Conservation (phyloP, 805 yeast genomes). For the Pichia cabralensis region DNA sequence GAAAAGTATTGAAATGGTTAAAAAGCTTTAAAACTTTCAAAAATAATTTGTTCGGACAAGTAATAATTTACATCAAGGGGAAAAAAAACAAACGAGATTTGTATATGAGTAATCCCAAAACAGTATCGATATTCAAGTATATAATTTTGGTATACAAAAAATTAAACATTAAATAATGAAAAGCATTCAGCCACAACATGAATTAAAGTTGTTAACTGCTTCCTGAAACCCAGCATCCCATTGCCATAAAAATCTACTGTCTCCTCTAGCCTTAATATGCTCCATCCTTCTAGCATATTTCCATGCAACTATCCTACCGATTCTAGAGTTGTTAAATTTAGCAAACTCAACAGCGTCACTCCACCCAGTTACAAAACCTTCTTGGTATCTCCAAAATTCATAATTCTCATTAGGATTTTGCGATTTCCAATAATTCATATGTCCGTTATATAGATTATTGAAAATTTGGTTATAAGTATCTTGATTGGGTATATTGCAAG, state of each 20-base stretch:
- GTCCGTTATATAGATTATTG: conserved; percentile 32
- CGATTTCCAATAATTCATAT: conserved; percentile 58
- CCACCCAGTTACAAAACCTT: conserved; percentile 73
- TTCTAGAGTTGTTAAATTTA: conserved; percentile 51
- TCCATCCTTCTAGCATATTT: conserved; percentile 48
- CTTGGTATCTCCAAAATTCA: conserved; percentile 75
- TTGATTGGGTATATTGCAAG: conserved; percentile 28
- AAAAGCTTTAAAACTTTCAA: too few relatives aligned
- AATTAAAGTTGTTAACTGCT: conserved; percentile 39
- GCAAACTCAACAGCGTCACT: conserved; percentile 62
- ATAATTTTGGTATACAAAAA: too few relatives aligned
- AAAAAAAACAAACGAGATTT: too few relatives aligned
- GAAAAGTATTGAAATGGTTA: too few relatives aligned
- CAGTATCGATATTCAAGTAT: too few relatives aligned
- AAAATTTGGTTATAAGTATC: conserved; percentile 32
- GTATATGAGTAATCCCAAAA: too few relatives aligned
- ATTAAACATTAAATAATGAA: too few relatives aligned
- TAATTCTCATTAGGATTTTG: conserved; percentile 48
- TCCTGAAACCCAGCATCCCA: conserved; percentile 79
- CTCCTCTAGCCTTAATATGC: conserved; percentile 49
- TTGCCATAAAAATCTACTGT: conserved; percentile 62
- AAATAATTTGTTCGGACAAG: too few relatives aligned
- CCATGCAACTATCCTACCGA: conserved; percentile 75
- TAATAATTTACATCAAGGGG: too few relatives aligned
- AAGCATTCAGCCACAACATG: not conserved